phyloP scores from a whole-genome alignment of 2,329 filamentous ascomycete genomes.

The Incumbomyces delicatus region DNA sequence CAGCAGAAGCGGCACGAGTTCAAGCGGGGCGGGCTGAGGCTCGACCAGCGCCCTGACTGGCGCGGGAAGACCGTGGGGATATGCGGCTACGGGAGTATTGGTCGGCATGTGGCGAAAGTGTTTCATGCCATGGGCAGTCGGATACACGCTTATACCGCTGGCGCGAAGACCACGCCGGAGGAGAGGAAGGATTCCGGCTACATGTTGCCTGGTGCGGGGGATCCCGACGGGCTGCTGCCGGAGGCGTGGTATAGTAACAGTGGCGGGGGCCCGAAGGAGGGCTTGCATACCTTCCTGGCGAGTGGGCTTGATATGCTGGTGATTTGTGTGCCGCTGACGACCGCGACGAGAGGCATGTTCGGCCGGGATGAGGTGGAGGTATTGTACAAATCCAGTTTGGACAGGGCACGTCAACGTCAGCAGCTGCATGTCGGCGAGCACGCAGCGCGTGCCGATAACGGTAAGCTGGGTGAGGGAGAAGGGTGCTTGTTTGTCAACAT shows the following conservation, averaged over 20 bases:
- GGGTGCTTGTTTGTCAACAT: conserved; percentile 54
- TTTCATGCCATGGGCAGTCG: conserved; percentile 58
- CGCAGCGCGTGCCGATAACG: not conserved
- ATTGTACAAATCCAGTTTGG: conserved; percentile 30
- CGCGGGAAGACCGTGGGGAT: conserved; percentile 52
- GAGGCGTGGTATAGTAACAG: conserved; percentile 41
- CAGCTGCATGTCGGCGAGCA: not conserved
- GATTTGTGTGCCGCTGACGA: conserved; percentile 48
- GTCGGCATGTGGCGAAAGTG: conserved; percentile 40
- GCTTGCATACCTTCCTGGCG: conserved; percentile 44
- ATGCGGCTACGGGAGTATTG: conserved; percentile 47
- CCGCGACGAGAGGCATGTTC: conserved; percentile 46
- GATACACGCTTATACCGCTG: conserved; percentile 65
- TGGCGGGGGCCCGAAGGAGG: conserved; percentile 41
- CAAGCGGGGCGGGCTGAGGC: conserved; percentile 28
- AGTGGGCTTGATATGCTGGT: conserved; percentile 49
- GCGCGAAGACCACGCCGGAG: conserved; percentile 55
- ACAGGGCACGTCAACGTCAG: not conserved
- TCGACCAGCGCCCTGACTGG: conserved; percentile 37
- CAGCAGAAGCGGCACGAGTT: conserved; percentile 49
- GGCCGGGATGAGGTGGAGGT: conserved; percentile 44
- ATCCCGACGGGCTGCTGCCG: conserved; percentile 46
- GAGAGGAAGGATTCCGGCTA: conserved; percentile 56
- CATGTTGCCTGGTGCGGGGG: conserved; percentile 57
- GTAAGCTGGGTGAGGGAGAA: not conserved